Evolutionary conservation across 2,329 filamentous ascomycete genomes (phyloP).

Genomic region (Karstenula rhodostoma): DNA sequence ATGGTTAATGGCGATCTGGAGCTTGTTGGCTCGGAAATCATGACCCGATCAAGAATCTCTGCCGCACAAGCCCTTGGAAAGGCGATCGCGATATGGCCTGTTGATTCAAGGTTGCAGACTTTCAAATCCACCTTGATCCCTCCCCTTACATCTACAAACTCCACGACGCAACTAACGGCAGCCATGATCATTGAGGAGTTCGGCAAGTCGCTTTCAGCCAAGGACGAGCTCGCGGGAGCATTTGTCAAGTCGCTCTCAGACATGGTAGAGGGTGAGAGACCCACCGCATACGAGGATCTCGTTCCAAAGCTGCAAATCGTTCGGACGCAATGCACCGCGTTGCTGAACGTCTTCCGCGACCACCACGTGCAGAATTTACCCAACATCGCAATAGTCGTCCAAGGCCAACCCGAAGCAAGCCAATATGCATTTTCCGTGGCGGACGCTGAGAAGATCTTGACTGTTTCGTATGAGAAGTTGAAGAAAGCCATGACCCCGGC

Average conservation of each 20-base stretch:
- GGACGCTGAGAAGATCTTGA: slow-evolving; percentile 87
- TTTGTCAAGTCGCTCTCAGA: slow-evolving; percentile 73
- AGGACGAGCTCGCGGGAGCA: slow-evolving; percentile 62
- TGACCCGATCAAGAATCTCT: slow-evolving; percentile 88
- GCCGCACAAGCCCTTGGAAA: slow-evolving; percentile 87
- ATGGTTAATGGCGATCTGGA: slow-evolving; percentile 98
- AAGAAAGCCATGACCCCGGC: slow-evolving; percentile 90
- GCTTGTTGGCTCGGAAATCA: slow-evolving; percentile 85
- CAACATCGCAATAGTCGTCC: slow-evolving; percentile 85
- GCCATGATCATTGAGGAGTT: slow-evolving; percentile 90
- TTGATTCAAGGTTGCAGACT: slow-evolving; percentile 63
- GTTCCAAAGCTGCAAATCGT: slow-evolving; percentile 89
- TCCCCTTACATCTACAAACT: slow-evolving; percentile 74
- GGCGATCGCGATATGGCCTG: slow-evolving; percentile 80
- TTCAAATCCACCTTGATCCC: slow-evolving; percentile 73
- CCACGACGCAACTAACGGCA: slow-evolving; percentile 85
- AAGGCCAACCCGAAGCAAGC: slow-evolving; percentile 90
- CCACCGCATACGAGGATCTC: slow-evolving; percentile 85
- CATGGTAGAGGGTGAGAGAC: slow-evolving; percentile 83
- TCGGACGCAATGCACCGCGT: slow-evolving; percentile 87
- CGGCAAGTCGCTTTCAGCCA: slow-evolving; percentile 62
- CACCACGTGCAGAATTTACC: slow-evolving; percentile 69
- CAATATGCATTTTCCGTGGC: slow-evolving; percentile 89
- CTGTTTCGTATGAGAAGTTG: slow-evolving; percentile 83
- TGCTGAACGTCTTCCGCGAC: slow-evolving; percentile 91